phyloP scores from a whole-genome alignment of 495 filamentous ascomycete genomes.

The Neurospora sp. region DNA sequence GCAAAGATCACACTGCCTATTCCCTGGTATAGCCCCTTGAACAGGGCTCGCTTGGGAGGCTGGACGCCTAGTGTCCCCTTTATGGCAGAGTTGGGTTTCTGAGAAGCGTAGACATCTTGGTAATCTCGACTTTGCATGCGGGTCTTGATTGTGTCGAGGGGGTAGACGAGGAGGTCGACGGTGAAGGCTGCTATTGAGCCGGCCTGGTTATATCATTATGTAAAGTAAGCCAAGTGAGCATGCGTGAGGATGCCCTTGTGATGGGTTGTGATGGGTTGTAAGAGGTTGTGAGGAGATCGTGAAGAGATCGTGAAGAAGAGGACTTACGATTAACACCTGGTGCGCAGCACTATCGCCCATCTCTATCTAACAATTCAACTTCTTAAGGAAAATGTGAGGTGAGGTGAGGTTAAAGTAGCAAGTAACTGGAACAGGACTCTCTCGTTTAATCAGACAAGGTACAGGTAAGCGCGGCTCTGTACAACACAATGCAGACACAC shows the following conservation, averaged over 20 bases:
- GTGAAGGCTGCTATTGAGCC: conserved; percentile 74
- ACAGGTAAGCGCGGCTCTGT: too few species aligned
- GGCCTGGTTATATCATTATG: conserved; percentile 37
- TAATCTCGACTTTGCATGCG: conserved; percentile 69
- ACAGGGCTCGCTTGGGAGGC: conserved; percentile 38
- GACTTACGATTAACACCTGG: neutral
- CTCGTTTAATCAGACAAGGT: too few species aligned
- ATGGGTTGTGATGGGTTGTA: too few species aligned
- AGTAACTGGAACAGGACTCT: too few species aligned
- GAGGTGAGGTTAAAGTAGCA: neutral
- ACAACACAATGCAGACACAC: neutral
- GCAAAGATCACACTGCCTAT: conserved; percentile 81
- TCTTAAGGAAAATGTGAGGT: neutral
- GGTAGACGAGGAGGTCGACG: conserved; percentile 73
- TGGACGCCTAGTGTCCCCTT: conserved; percentile 43
- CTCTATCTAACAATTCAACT: neutral
- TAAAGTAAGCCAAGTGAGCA: too few species aligned
- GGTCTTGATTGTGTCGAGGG: conserved; percentile 78
- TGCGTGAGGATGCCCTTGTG: too few species aligned
- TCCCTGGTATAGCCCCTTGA: conserved; percentile 77
- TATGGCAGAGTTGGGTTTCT: conserved; percentile 22
- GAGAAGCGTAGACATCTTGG: conserved; percentile 46
- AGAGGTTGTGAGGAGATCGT: neutral
- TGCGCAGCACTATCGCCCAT: neutral
- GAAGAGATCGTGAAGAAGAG: neutral